These are phyloP conservation scores for Blastobotrys capitulatus DNA, from an alignment of 1,139 yeast genomes.

Conservation along the genomic window DNA sequence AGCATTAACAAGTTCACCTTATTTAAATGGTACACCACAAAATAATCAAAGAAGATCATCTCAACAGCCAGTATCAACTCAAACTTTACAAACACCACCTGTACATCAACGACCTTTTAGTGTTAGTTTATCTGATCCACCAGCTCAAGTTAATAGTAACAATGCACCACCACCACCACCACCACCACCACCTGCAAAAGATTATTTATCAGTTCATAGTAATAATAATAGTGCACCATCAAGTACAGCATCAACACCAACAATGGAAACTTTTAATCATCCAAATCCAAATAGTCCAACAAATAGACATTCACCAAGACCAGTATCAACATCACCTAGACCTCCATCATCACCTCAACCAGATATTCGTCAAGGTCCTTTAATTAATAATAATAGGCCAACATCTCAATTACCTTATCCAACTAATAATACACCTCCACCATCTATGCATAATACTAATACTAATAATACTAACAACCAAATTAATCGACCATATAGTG, in stretches of 20 bases:
- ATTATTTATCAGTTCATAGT: neutral
- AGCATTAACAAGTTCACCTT: neutral
- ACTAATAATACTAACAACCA: neutral
- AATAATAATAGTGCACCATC: neutral
- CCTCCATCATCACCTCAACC: constrained; percentile 1
- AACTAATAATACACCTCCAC: neutral
- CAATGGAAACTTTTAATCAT: neutral
- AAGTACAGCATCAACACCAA: constrained; percentile 2
- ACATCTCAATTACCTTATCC: constrained; percentile 4
- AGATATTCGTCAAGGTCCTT: constrained; percentile 6
- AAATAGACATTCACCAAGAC: neutral
- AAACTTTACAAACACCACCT: neutral
- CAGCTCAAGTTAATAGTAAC: neutral
- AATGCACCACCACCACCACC: constrained; percentile 1
- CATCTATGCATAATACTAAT: neutral
- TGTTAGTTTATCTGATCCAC: constrained; percentile 2
- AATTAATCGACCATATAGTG: constrained; percentile 1
- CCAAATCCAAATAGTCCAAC: neutral
- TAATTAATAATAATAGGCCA: neutral
- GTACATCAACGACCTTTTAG: constrained; percentile 1
- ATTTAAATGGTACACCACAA: neutral
- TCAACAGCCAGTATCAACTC: neutral
- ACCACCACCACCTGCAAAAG: constrained; percentile 10
- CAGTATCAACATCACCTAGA: constrained; percentile 1
- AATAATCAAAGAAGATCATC: neutral